phyloP scores from a whole-genome alignment of 768 basidiomycete species.

The Ramaria sp. region DNA sequence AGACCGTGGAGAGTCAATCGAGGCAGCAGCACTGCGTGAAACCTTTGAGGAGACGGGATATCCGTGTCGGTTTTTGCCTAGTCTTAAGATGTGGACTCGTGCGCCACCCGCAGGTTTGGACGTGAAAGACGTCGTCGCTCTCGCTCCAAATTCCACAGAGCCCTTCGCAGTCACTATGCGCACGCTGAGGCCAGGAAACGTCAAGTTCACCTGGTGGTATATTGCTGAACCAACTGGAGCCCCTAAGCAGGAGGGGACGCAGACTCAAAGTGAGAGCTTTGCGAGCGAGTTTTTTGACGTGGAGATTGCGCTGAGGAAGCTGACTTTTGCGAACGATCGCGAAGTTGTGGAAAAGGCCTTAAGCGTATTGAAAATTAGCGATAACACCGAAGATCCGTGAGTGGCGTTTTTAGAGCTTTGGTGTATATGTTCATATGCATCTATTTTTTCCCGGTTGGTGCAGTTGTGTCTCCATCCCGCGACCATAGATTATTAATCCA shows the following conservation, averaged over 20 bases:
- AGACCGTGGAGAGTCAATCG: slow-evolving; percentile 41
- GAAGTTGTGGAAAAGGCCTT: slow-evolving; percentile 29
- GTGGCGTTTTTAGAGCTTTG: background rate
- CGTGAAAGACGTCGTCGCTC: slow-evolving; percentile 20
- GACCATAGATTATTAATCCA: too few species aligned
- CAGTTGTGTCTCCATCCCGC: too few species aligned
- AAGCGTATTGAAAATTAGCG: slow-evolving; percentile 22
- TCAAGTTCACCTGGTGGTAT: slow-evolving; percentile 46
- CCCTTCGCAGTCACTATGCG: slow-evolving; percentile 27
- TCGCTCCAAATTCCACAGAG: slow-evolving; percentile 19
- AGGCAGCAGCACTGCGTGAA: slow-evolving; percentile 44
- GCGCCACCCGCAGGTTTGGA: slow-evolving; percentile 38
- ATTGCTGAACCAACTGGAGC: slow-evolving; percentile 21
- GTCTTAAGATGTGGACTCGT: slow-evolving; percentile 38
- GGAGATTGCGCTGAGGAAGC: slow-evolving; percentile 22
- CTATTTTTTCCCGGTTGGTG: background rate
- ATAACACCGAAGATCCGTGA: background rate
- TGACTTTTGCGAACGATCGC: slow-evolving; percentile 29
- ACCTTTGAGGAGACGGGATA: slow-evolving; percentile 60
- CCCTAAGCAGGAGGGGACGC: slow-evolving; percentile 27
- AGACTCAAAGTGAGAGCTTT: slow-evolving; percentile 33
- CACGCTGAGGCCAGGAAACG: slow-evolving; percentile 15
- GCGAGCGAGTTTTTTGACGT: slow-evolving; percentile 27
- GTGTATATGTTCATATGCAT: background rate
- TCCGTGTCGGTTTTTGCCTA: slow-evolving; percentile 36